phyloP scores from a whole-genome alignment of 176 grass and related monocot species.

The Oryza nivara region DNA sequence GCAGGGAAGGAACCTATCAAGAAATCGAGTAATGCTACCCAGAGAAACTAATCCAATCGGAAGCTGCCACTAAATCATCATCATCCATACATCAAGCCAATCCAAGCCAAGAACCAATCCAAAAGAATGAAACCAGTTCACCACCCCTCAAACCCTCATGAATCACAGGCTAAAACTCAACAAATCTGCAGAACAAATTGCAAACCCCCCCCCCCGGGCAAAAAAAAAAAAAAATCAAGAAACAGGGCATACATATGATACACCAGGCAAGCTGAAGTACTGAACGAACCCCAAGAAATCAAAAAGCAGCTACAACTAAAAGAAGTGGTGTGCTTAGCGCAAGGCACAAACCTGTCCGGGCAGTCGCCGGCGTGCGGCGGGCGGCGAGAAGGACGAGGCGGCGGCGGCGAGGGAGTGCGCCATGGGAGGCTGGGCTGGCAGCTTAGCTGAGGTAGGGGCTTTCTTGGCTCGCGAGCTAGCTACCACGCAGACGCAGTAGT shows the following conservation, averaged over 20 bases:
- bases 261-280: neutral
- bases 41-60: conserved; percentile 1
- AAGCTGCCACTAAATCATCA: neutral
- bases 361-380: conserved; percentile 32
- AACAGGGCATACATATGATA: neutral
- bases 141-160: neutral
- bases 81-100: neutral
- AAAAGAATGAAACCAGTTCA: neutral
- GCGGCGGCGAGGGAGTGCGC: conserved; percentile 44
- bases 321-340: neutral
- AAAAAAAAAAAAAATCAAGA: neutral
- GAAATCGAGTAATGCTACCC: neutral
- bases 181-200: neutral
- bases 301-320: neutral
- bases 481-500: conserved; percentile 25
- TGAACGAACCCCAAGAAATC: neutral
- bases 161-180: neutral
- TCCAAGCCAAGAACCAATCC: neutral
- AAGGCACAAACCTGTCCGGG: conserved; percentile 38
- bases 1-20: neutral
- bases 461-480: conserved; percentile 23
- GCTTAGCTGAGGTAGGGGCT: neutral
- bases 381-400: conserved; percentile 36
- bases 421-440: conserved; percentile 33
- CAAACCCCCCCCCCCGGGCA: neutral